Evolutionary conservation across 1,139 yeast species (phyloP), one percentile per base, ranked within the genome.

Genomic region (Saccharomyces hybrid): DNA sequence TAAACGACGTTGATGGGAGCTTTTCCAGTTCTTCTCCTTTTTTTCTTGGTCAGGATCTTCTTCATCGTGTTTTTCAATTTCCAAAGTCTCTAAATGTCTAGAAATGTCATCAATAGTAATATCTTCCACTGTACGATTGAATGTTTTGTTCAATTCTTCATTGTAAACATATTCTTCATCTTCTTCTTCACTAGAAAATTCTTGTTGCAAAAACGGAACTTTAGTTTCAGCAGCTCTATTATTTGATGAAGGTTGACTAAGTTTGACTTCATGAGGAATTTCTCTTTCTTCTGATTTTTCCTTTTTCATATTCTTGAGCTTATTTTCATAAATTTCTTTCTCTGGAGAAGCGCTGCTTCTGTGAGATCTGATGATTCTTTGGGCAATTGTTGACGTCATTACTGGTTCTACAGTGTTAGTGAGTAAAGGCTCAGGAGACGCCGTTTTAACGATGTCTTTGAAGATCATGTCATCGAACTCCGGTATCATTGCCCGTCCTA

Each of bases 401-500:
- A 24, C 44, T 19, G 44, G 44, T 4, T 11, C 44, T 4, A 16
- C 26, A 4, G 3, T 3, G 4, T 12, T 16, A 2, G 9, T 16
- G 12, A 11, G 44, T 16, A 38, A 19, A 9, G 24, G 3, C 9
- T 38, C n/a, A 16, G 44, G 19, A 16, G 24, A 55, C 16, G 38
- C 49, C 16, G 47, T 49, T 47, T 32, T 42, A 12, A 38, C 24
- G 16, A 38, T 48, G 34, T 53, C 60, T 27, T 62, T 61, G 52
- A 66, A 67, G 8, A 68, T 57, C 3, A 62, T 56, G 16, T 60
- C 61, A 48, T 67, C 65, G 55, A 69, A 69, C 52, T 70, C 72
- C 11, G 90, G 90, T 75, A 86, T 79, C 82, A 86, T 79, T 2
- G 85, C 71, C 58, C 91, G 73, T 1, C 91, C 91, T 56, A 85